Conservation (phyloP, 108 stramenopile species). For the Asterionellopsis glacialis region DNA sequence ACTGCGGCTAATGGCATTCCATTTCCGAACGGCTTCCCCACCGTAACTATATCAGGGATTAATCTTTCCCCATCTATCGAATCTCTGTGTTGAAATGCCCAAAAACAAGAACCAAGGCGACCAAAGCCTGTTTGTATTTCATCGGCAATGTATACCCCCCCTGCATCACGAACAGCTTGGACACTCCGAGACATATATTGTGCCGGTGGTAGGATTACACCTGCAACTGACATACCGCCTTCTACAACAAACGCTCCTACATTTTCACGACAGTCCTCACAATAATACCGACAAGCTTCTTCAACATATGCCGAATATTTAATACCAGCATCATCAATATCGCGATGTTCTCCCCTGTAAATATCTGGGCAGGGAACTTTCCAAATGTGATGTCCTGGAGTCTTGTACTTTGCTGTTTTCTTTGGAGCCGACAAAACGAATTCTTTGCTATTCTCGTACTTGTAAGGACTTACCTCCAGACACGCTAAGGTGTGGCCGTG, state of each 20-base stretch:
- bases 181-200: slow-evolving; percentile 66
- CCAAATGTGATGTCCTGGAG: slow-evolving; percentile 55
- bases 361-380: slow-evolving; percentile 82
- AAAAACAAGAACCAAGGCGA: slow-evolving; percentile 77
- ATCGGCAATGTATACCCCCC: slow-evolving; percentile 95
- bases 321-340: slow-evolving; percentile 30
- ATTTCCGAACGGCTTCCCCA: slow-evolving; percentile 97
- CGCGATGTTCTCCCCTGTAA: slow-evolving; percentile 70
- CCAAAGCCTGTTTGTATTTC: slow-evolving; percentile 98
- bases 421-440: slow-evolving; percentile 14
- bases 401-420: slow-evolving; percentile 15
- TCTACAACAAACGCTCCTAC: slow-evolving; percentile 88
- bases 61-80: slow-evolving; percentile 24
- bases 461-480: slow-evolving; percentile 91
- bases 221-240: slow-evolving; percentile 87
- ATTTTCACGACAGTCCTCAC: slow-evolving; percentile 28
- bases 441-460: slow-evolving; percentile 70
- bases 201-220: slow-evolving; percentile 83
- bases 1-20: slow-evolving; percentile 95
- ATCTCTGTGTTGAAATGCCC: slow-evolving; percentile 84
- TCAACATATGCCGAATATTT: slow-evolving; percentile 65
- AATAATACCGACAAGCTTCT: slow-evolving; percentile 50
- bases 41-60: slow-evolving; percentile 95
- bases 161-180: slow-evolving; percentile 69
- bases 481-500: slow-evolving; percentile 89